phyloP scores from a whole-genome alignment of 371 early-diverging fungal species.

The Ecytonucleospora hepatopenaei region DNA sequence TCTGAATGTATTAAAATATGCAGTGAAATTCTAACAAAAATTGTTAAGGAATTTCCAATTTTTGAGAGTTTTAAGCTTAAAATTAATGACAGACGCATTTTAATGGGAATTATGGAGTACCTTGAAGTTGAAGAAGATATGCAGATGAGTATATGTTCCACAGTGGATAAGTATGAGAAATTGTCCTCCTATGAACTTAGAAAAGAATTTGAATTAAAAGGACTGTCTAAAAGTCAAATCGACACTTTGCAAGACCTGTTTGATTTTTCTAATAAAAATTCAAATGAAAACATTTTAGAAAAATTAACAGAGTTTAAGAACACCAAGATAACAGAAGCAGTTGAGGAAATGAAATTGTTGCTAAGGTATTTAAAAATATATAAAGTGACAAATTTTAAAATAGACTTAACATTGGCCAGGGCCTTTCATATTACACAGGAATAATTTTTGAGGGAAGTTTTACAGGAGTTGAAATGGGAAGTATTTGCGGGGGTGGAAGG shows the following conservation, averaged over 20 bases:
- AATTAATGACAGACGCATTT: slow-evolving; percentile 83
- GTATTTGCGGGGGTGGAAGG: slow-evolving; percentile 92
- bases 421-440: slow-evolving; percentile 96
- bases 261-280: slow-evolving; percentile 78
- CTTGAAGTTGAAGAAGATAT: slow-evolving; percentile 77
- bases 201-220: slow-evolving; percentile 51
- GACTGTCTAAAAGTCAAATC: slow-evolving; percentile 51
- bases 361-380: slow-evolving; percentile 73
- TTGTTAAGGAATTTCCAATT: slow-evolving; percentile 59
- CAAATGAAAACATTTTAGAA: slow-evolving; percentile 62
- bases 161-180: slow-evolving; percentile 95
- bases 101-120: slow-evolving; percentile 82
- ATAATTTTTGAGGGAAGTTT: slow-evolving; percentile 91
- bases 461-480: slow-evolving; percentile 64
- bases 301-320: slow-evolving; percentile 62
- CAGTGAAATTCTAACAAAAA: slow-evolving; percentile 64
- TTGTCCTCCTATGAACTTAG: slow-evolving; percentile 45
- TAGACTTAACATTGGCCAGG: slow-evolving; percentile 90
- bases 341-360: slow-evolving; percentile 72
- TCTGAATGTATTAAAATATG: slow-evolving; percentile 76
- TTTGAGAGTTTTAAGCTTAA: slow-evolving; percentile 72
- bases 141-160: slow-evolving; percentile 77
- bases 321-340: too few species aligned
- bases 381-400: slow-evolving; percentile 63
- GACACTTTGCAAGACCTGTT: slow-evolving; percentile 61